Evolutionary conservation across 805 yeast genomes (phyloP).

Genomic region (Candida jianshihensis): DNA sequence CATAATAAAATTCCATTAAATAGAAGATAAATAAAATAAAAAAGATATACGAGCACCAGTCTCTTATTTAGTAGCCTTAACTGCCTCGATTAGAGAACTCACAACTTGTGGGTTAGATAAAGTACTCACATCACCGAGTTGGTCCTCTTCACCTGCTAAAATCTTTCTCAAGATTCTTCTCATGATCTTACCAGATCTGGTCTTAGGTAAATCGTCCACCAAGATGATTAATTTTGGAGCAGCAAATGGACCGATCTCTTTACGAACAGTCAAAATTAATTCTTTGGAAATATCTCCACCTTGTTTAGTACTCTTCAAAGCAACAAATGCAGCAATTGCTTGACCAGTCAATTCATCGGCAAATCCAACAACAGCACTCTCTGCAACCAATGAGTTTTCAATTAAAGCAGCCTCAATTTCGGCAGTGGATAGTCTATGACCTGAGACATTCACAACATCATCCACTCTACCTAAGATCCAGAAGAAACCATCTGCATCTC

Average conservation of each 20-base stretch:
- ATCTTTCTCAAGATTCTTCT: slow-evolving; percentile 78
- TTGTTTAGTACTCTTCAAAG: slow-evolving; percentile 45
- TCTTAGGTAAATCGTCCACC: slow-evolving; percentile 76
- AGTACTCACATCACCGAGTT: slow-evolving; percentile 73
- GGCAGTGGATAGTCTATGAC: slow-evolving; percentile 83
- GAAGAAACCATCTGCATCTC: slow-evolving; percentile 77
- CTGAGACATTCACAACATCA: slow-evolving; percentile 83
- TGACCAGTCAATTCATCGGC: slow-evolving; percentile 81
- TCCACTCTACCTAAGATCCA: slow-evolving; percentile 87
- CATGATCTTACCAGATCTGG: slow-evolving; percentile 84
- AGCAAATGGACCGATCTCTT: slow-evolving; percentile 81
- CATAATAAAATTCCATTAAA: slow-evolving; percentile 1
- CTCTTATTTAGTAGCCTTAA: slow-evolving; percentile 21
- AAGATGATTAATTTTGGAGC: slow-evolving; percentile 71
- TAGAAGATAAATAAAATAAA: neutral
- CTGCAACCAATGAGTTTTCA: slow-evolving; percentile 65
- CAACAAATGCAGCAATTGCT: slow-evolving; percentile 77
- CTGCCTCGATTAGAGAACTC: slow-evolving; percentile 53
- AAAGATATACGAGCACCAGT: neutral
- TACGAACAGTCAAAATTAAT: slow-evolving; percentile 61
- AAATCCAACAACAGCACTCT: slow-evolving; percentile 79
- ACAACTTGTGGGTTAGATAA: slow-evolving; percentile 73
- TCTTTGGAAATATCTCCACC: slow-evolving; percentile 44
- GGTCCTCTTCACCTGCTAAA: slow-evolving; percentile 70
- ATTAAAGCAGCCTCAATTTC: slow-evolving; percentile 80